phyloP scores from a whole-genome alignment of 805 yeast genomes.

The Jamesozyma hellenica region DNA sequence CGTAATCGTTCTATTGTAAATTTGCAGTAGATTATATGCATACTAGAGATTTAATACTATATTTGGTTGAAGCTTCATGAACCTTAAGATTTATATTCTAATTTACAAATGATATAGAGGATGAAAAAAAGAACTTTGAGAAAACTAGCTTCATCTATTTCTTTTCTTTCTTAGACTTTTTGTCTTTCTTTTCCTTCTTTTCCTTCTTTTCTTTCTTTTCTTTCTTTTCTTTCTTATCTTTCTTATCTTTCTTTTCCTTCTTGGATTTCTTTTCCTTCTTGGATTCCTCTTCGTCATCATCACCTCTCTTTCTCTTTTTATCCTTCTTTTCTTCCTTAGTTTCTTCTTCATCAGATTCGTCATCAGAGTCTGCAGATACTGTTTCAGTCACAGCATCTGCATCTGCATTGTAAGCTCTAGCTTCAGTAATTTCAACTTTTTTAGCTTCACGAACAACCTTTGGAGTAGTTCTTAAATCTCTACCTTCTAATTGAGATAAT shows the following conservation, averaged over 20 bases:
- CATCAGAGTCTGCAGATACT: conserved; percentile 30
- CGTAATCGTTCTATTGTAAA: too few relatives aligned
- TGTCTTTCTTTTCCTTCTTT: conserved; percentile 27
- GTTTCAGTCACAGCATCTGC: conserved; percentile 62
- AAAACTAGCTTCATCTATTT: conserved; percentile 10
- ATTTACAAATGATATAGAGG: conserved; percentile 14
- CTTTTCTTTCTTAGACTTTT: conserved; percentile 29
- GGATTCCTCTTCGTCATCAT: conserved; percentile 25
- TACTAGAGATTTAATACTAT: neutral
- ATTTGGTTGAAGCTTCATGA: neutral
- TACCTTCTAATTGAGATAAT: conserved; percentile 90
- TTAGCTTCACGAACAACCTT: conserved; percentile 72
- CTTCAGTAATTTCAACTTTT: conserved; percentile 78
- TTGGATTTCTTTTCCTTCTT: conserved; percentile 31
- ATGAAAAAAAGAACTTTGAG: neutral
- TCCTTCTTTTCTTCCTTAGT: conserved; percentile 30
- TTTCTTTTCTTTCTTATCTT: conserved; percentile 29
- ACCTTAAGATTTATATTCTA: conserved; percentile 7
- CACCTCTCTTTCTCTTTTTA: conserved; percentile 27
- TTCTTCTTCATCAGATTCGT: conserved; percentile 32
- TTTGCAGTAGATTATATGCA: neutral
- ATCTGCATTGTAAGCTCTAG: conserved; percentile 86
- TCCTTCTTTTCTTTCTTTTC: conserved; percentile 26
- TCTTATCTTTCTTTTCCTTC: conserved; percentile 23
- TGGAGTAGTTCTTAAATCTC: conserved; percentile 86